Base-by-base conservation (phyloP, 2,329 filamentous ascomycete species). In the Fusarium sacchari region DNA sequence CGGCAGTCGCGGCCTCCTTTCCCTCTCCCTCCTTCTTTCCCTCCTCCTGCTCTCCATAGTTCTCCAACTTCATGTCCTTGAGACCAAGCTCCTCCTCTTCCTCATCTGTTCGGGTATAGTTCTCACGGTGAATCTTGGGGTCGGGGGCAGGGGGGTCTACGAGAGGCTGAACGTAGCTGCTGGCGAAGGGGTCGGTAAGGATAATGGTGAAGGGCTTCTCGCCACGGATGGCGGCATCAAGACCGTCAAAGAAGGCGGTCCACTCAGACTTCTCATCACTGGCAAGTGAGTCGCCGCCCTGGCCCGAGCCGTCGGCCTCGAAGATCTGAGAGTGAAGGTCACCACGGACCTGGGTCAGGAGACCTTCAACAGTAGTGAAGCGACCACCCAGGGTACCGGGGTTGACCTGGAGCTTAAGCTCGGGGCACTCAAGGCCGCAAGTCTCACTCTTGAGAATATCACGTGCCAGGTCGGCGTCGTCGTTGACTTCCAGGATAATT, bases 381-480 rank as follows among this genome's bases (percentile, higher is more conserved):
- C 96, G 92, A 24, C 96, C 96, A 69, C 96, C 96, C 24, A 99
- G 90, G 0, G 96, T 99, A 64, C 96, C 96, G 0, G 96, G 95
- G 82, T 97, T 95, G 72, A 98, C 94, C 60, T 91, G 90, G 17
- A 99, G 90, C 76, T 92, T 90, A 24, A 98, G 91, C 80, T 99
- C 95, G 1, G 94, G 93, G 81, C 95, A 97, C 78, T 92, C 90
- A 69, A 99, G 88, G 18, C 91, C 92, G 80, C 96, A 98, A 32
- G 93, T 96, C 83, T 99, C 96, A 76, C 93, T 95, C 86, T 99
- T 99, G 78, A 99, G 91, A 69, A 99, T 97, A 79, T 99, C 96
- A 72, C 96, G 91, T 18, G 92, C 92, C 47, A 99, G 88, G 81
- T 99, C 96, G 66, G 91, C 88, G 37, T 85, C 80, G 39, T 84